These are phyloP conservation scores for Solidago caesia DNA, from an alignment of 129 eudicot species.

Conservation along the genomic window DNA sequence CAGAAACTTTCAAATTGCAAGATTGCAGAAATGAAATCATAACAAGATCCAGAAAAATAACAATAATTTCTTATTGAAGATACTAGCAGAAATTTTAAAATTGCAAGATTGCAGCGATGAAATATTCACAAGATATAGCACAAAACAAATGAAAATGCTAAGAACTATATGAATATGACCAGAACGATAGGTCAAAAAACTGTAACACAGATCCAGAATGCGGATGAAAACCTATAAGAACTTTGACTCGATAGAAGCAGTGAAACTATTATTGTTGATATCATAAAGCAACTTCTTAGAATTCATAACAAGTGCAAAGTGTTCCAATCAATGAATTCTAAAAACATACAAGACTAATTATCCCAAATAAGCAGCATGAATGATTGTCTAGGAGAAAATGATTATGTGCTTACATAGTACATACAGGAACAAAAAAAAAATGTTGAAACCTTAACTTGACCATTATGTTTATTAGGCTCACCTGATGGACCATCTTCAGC, in stretches of 20 bases:
- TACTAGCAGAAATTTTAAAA: slow-evolving; percentile 4
- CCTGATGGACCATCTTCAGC: slow-evolving; percentile 34
- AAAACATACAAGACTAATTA: neutral
- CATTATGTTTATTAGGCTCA: slow-evolving; percentile 35
- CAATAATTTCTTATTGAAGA: neutral
- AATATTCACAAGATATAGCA: neutral
- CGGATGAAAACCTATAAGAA: neutral
- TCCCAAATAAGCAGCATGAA: neutral
- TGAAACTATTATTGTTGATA: slow-evolving; percentile 9
- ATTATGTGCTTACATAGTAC: neutral
- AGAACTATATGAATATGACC: slow-evolving; percentile 9
- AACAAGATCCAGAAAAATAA: slow-evolving; percentile 17
- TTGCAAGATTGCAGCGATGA: neutral
- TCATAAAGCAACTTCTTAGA: slow-evolving; percentile 14
- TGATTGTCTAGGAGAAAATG: neutral
- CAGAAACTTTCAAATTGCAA: slow-evolving; percentile 2
- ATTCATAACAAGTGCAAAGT: neutral
- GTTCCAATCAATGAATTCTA: neutral
- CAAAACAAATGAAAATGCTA: slow-evolving; percentile 15
- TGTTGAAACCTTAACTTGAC: slow-evolving; percentile 30
- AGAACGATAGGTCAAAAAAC: slow-evolving; percentile 7
- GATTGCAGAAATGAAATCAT: neutral
- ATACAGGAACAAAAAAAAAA: slow-evolving; percentile 13
- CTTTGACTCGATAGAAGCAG: slow-evolving; percentile 5
- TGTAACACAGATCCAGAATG: neutral